A percentile compares a stretch with the other conserved stretches of the same genome.
Evolutionary conservation across 345 rosid genomes (phyloP).

Genomic region (Streptanthus diversifolius): DNA sequence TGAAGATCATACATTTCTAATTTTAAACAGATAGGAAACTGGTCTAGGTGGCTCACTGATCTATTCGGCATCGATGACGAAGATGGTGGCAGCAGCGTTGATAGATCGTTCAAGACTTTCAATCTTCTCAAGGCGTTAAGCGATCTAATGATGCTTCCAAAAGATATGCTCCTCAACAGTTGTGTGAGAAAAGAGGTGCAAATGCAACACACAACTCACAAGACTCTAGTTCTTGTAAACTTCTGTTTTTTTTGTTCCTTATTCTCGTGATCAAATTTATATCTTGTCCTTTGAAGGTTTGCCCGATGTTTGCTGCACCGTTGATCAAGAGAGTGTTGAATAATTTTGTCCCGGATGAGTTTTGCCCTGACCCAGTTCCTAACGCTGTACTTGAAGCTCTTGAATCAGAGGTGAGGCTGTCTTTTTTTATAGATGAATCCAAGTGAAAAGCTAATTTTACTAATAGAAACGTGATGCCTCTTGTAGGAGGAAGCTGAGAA

Average conservation of each 20-base stretch:
- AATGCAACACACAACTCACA: background rate
- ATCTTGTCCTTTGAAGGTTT: conserved; percentile 50
- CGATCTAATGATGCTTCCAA: conserved; percentile 99
- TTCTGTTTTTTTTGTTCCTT: background rate
- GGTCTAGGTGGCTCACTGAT: conserved; percentile 94
- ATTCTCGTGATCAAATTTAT: background rate
- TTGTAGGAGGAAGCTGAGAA: conserved; percentile 30
- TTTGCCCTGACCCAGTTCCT: conserved; percentile 91
- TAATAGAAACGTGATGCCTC: conserved; percentile 12
- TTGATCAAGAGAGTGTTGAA: conserved; percentile 77
- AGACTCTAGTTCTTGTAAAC: background rate
- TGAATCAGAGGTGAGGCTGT: conserved; percentile 57
- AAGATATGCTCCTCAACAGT: conserved; percentile 75
- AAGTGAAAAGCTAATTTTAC: conserved; percentile 1
- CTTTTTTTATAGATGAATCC: background rate
- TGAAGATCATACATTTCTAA: conserved; percentile 15
- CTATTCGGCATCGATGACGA: conserved; percentile 75
- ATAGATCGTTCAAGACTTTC: conserved; percentile 64
- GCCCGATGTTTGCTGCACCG: conserved; percentile 70
- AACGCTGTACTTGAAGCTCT: conserved; percentile 70
- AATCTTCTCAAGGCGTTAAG: conserved; percentile 83
- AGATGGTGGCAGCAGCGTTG: conserved; percentile 41
- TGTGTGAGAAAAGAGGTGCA: conserved; percentile 78
- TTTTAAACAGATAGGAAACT: conserved; percentile 76
- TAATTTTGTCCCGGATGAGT: conserved; percentile 75